Percentiles rank a stretch among this genome's conserved stretches.
Evolutionary conservation across 192 early-diverging fungal genomes (phyloP).

Genomic region (Backusella morwellensis): DNA sequence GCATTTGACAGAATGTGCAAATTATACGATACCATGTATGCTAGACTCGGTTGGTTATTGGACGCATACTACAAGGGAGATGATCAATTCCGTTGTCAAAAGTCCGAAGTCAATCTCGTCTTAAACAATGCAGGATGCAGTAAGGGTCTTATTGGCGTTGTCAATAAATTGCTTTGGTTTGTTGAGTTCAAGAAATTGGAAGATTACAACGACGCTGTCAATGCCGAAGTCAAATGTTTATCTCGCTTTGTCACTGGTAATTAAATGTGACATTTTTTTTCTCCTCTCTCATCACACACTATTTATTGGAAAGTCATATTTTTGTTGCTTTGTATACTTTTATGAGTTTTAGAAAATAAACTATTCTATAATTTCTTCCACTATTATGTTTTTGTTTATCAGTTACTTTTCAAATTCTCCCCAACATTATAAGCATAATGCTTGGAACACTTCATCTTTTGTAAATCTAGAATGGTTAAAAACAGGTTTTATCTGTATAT

Average conservation of each 20-base stretch:
- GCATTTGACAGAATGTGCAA: not conserved
- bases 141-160: not conserved
- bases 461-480: not conserved
- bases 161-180: not conserved
- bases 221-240: not conserved
- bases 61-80: not conserved
- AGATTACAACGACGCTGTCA: not conserved
- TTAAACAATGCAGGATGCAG: not conserved
- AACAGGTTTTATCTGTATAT: not conserved
- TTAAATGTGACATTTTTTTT: not conserved
- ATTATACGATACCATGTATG: not conserved
- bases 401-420: not conserved
- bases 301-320: not conserved
- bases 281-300: not conserved
- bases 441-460: not conserved
- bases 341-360: not conserved
- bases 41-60: not conserved
- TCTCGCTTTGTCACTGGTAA: not conserved
- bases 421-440: not conserved
- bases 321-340: not conserved
- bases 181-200: not conserved
- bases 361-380: not conserved
- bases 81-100: not conserved
- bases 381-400: not conserved
- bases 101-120: not conserved